These are phyloP conservation scores for Globisporangium ultimum DNA, from an alignment of 352 stramenopile genomes.

Conservation along the genomic window DNA sequence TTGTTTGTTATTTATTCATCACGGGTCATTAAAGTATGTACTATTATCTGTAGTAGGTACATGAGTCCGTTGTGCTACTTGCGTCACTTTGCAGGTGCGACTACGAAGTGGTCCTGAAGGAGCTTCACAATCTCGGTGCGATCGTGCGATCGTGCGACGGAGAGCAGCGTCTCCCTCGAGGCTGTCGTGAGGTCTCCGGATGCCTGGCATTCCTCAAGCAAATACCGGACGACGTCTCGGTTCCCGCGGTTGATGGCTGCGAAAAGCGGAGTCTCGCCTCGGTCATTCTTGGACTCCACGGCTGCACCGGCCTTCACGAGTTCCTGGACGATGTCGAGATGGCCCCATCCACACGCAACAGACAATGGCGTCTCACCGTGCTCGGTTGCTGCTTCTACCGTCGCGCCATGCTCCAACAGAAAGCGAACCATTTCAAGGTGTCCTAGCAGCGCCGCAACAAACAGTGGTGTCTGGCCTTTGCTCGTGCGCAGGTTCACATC, in stretches of 20 bases:
- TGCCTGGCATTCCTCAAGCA: slow-evolving; percentile 5
- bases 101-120: slow-evolving; percentile 2
- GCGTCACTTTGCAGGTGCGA: slow-evolving; percentile 5
- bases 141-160: neutral
- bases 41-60: neutral
- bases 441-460: slow-evolving; percentile 5
- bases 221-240: neutral
- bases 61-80: neutral
- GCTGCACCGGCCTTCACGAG: slow-evolving; percentile 2
- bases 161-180: slow-evolving; percentile 8
- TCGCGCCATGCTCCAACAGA: slow-evolving; percentile 3
- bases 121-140: slow-evolving; percentile 7
- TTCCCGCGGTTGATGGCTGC: slow-evolving; percentile 5
- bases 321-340: slow-evolving; percentile 8
- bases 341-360: slow-evolving; percentile 3
- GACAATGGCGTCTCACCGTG: slow-evolving; percentile 6
- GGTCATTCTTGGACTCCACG: slow-evolving; percentile 6
- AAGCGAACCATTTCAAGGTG: slow-evolving; percentile 8
- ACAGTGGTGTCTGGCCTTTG: slow-evolving; percentile 9
- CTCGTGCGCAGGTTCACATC: neutral
- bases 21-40: no score
- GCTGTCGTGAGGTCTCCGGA: slow-evolving; percentile 2
- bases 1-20: no score
- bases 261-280: slow-evolving; percentile 10
- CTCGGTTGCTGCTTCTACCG: neutral